These are phyloP conservation scores for Penstemon eatonii DNA, from an alignment of 257 asterid species.

Conservation along the genomic window DNA sequence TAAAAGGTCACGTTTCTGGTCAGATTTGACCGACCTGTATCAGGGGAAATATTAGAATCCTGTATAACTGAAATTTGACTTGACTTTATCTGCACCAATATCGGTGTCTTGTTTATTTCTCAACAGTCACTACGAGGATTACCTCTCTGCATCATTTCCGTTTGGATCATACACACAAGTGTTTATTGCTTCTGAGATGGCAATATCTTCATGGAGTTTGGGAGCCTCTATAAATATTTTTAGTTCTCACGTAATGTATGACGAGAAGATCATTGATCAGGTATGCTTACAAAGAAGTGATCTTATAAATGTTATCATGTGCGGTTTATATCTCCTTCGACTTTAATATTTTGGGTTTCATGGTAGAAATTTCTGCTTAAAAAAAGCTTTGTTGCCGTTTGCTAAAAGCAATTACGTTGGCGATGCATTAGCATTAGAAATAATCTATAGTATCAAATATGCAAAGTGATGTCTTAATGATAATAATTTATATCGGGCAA, in stretches of 20 bases:
- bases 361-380: slow-evolving; percentile 22
- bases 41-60: slow-evolving; percentile 8
- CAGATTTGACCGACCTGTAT: slow-evolving; percentile 24
- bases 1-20: slow-evolving; percentile 14
- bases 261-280: slow-evolving; percentile 93
- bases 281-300: slow-evolving; percentile 42
- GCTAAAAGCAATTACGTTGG: not conserved
- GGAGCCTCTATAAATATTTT: slow-evolving; percentile 93
- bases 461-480: not conserved
- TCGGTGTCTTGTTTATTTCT: slow-evolving; percentile 29
- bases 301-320: slow-evolving; percentile 14
- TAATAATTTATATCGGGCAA: not conserved
- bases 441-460: not conserved
- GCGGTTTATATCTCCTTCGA: slow-evolving; percentile 15
- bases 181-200: slow-evolving; percentile 88
- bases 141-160: slow-evolving; percentile 86
- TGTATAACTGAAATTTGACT: slow-evolving; percentile 25
- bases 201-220: slow-evolving; percentile 68
- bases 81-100: slow-evolving; percentile 18
- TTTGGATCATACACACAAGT: slow-evolving; percentile 94
- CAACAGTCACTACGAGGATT: slow-evolving; percentile 87
- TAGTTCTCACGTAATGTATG: slow-evolving; percentile 87
- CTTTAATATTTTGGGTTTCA: slow-evolving; percentile 6
- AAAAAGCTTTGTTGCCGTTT: slow-evolving; percentile 1
- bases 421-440: slow-evolving; percentile 4